These are phyloP conservation scores for Trichoderma sp. DNA, from an alignment of 2,329 filamentous ascomycete species.

Conservation along the genomic window DNA sequence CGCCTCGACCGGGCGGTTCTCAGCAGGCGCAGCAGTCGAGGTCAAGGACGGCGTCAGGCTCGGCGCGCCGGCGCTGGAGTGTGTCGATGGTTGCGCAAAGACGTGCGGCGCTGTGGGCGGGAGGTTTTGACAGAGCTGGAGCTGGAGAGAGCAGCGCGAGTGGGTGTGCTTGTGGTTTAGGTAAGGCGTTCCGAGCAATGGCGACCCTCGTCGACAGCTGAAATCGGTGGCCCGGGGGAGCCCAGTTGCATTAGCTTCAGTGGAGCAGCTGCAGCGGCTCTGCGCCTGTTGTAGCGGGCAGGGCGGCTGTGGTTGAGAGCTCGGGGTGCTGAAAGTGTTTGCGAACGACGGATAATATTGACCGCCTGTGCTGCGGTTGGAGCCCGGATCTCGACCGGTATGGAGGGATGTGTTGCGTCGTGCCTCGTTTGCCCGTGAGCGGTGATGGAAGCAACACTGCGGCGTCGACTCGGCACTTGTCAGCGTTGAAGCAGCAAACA, in stretches of 20 bases:
- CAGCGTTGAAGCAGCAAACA: neutral
- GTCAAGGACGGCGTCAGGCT: conserved; percentile 19
- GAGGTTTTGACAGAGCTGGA: conserved; percentile 3
- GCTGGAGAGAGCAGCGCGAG: neutral
- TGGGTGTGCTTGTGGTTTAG: conserved; percentile 22
- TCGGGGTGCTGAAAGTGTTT: neutral
- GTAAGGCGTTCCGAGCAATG: conserved; percentile 23
- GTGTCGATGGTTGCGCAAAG: conserved; percentile 5
- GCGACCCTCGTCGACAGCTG: conserved; percentile 22
- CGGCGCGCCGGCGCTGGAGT: conserved; percentile 21
- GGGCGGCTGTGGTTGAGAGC: neutral
- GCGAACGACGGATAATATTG: neutral
- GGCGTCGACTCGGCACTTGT: neutral
- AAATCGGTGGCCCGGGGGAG: conserved; percentile 13
- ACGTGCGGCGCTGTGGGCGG: neutral
- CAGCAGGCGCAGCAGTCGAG: conserved; percentile 12
- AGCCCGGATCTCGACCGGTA: too few species aligned
- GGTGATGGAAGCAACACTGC: neutral
- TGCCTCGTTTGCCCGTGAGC: too few species aligned
- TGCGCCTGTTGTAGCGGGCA: conserved; percentile 13
- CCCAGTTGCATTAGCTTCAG: conserved; percentile 22
- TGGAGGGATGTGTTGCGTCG: too few species aligned
- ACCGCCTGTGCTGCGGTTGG: neutral
- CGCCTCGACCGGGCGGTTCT: conserved; percentile 18
- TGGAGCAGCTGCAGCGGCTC: conserved; percentile 24